Conservation (phyloP, 2,329 filamentous ascomycete genomes). For the Drechslerella dactyloides region DNA sequence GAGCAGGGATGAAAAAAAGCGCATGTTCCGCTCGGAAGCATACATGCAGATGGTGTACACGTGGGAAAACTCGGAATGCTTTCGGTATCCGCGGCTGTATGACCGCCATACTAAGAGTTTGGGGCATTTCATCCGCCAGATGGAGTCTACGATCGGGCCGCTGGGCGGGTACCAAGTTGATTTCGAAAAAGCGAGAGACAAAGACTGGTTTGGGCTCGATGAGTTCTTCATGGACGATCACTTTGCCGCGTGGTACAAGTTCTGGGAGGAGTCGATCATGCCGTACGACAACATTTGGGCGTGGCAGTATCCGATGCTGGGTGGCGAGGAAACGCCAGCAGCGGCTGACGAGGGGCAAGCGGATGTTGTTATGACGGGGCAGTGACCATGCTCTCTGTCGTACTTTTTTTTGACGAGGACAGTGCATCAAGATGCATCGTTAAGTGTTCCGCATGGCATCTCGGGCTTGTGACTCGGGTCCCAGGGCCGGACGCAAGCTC, state of each 20-base stretch:
- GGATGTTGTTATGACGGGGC: neutral
- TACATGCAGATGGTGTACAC: neutral
- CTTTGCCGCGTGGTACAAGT: conserved; percentile 35
- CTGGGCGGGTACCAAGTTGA: conserved; percentile 3
- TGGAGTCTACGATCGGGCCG: conserved; percentile 5
- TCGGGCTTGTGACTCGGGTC: too few species aligned
- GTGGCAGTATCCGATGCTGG: conserved; percentile 43
- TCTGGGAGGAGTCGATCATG: conserved; percentile 40
- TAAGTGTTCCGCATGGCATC: too few species aligned
- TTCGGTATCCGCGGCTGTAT: conserved; percentile 18
- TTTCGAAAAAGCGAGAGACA: conserved; percentile 14
- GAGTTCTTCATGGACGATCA: conserved; percentile 23
- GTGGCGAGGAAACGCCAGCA: neutral
- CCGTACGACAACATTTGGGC: conserved; percentile 41
- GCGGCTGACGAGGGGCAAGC: neutral
- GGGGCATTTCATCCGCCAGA: conserved; percentile 4
- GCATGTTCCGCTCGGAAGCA: neutral
- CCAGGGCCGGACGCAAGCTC: too few species aligned
- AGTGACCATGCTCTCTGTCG: neutral
- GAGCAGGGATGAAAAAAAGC: conserved; percentile 5
- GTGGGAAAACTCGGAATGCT: neutral
- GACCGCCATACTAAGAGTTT: conserved; percentile 9
- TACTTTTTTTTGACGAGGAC: neutral
- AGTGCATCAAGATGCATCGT: too few species aligned
- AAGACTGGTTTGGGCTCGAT: conserved; percentile 11